A percentile compares a stretch with the other conserved stretches of the same genome.
These are phyloP conservation scores for Stenogyne calaminthoides DNA, from an alignment of 305 asterid species.

Conservation along the genomic window DNA sequence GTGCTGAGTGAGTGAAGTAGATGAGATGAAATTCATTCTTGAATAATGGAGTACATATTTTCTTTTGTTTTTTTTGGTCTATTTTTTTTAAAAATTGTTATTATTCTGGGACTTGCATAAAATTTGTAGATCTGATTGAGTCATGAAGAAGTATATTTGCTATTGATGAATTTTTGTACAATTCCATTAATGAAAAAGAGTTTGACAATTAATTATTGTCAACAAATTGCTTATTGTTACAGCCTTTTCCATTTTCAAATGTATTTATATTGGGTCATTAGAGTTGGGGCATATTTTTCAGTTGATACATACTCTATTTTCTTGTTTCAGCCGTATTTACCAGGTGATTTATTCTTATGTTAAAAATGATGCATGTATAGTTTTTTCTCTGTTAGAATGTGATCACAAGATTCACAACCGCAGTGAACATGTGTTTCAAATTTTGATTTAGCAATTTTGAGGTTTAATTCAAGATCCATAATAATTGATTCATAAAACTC, in stretches of 20 bases:
- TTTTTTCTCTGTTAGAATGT: too few species aligned
- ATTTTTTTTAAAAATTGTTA: slow-evolving; percentile 24
- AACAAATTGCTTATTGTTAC: too few species aligned
- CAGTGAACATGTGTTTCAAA: too few species aligned
- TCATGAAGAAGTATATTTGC: slow-evolving; percentile 23
- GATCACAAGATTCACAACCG: too few species aligned
- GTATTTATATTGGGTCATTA: not conserved
- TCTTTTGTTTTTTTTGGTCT: slow-evolving; percentile 28
- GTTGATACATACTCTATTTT: too few species aligned
- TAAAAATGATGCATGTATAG: too few species aligned
- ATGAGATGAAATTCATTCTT: slow-evolving; percentile 50
- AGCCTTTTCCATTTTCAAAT: not conserved
- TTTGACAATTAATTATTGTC: not conserved
- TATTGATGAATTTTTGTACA: slow-evolving; percentile 19
- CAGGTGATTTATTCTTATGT: not conserved
- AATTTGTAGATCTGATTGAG: slow-evolving; percentile 37
- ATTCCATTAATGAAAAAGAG: not conserved
- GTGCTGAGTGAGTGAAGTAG: slow-evolving; percentile 44
- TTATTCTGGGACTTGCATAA: slow-evolving; percentile 32
- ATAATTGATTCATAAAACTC: too few species aligned
- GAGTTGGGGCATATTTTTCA: too few species aligned
- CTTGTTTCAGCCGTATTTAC: too few species aligned
- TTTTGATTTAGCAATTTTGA: not conserved
- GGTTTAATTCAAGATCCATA: not conserved
- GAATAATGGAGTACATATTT: slow-evolving; percentile 37